A percentile compares a stretch with the other conserved stretches of the same genome.
phyloP scores from a whole-genome alignment of 371 early-diverging fungal species.

The Lichtheimia hyalospora region DNA sequence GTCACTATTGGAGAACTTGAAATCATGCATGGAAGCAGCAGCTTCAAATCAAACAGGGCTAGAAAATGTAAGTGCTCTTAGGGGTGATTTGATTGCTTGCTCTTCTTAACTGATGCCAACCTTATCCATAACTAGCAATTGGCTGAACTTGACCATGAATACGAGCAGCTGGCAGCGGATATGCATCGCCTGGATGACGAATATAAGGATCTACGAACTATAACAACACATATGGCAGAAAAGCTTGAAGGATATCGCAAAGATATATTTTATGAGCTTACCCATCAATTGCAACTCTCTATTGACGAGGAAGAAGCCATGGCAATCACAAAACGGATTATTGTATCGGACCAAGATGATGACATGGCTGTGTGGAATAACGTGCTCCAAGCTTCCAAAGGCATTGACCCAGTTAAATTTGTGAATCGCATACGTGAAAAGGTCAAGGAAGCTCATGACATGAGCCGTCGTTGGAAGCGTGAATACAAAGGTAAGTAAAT shows the following conservation, averaged over 20 bases:
- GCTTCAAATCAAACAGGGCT: not conserved
- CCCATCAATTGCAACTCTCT: constrained; percentile 41
- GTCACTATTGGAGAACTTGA: constrained; percentile 6
- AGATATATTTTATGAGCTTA: constrained; percentile 33
- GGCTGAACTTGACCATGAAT: constrained; percentile 15
- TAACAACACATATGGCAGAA: constrained; percentile 39
- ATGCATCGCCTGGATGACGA: constrained; percentile 26
- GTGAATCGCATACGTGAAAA: constrained; percentile 40
- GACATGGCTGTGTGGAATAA: constrained; percentile 37
- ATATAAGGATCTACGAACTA: constrained; percentile 25
- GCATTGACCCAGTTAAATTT: constrained; percentile 31
- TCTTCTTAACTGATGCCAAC: not conserved
- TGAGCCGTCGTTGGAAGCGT: constrained; percentile 34
- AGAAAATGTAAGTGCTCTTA: not conserved
- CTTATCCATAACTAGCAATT: not conserved
- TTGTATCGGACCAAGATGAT: constrained; percentile 22
- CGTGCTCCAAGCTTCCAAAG: constrained; percentile 27
- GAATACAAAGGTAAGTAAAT: constrained; percentile 25
- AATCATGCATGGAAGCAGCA: constrained; percentile 4
- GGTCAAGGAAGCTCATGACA: constrained; percentile 47
- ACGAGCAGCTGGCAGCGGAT: constrained; percentile 15
- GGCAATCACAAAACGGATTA: constrained; percentile 27
- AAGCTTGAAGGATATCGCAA: constrained; percentile 38
- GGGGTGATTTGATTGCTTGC: not conserved
- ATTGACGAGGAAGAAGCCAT: constrained; percentile 40